These are phyloP conservation scores for Xylaria scruposa DNA, from an alignment of 495 filamentous ascomycete species.

Conservation along the genomic window DNA sequence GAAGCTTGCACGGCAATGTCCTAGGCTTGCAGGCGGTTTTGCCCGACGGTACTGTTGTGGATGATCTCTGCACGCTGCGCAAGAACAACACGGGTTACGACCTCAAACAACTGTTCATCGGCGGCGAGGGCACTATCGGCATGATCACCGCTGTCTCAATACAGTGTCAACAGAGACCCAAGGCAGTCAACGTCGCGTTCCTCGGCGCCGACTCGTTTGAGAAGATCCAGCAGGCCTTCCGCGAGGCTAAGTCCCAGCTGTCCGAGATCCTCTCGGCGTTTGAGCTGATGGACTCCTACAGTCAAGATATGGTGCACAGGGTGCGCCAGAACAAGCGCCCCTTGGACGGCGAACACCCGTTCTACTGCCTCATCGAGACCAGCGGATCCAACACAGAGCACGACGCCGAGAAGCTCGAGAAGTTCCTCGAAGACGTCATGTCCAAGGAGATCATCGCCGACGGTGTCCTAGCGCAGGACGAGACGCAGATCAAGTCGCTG, in stretches of 20 bases:
- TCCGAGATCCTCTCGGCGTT: slow-evolving; percentile 96
- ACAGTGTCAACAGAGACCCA: slow-evolving; percentile 82
- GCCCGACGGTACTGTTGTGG: slow-evolving; percentile 87
- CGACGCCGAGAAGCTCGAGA: slow-evolving; percentile 83
- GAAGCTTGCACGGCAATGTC: slow-evolving; percentile 90
- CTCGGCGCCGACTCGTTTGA: slow-evolving; percentile 88
- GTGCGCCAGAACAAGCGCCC: slow-evolving; percentile 80
- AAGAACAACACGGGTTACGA: slow-evolving; percentile 99
- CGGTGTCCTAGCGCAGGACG: slow-evolving; percentile 88
- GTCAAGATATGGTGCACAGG: slow-evolving; percentile 73
- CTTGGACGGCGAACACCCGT: slow-evolving; percentile 81
- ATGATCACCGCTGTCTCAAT: slow-evolving; percentile 91
- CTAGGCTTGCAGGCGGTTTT: slow-evolving; percentile 92
- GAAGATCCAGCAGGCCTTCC: slow-evolving; percentile 80
- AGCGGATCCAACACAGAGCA: slow-evolving; percentile 93
- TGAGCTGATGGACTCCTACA: slow-evolving; percentile 90
- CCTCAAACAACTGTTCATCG: slow-evolving; percentile 96
- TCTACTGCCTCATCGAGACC: slow-evolving; percentile 96
- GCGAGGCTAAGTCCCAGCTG: slow-evolving; percentile 85
- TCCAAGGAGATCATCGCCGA: slow-evolving; percentile 81
- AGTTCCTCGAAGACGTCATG: slow-evolving; percentile 91
- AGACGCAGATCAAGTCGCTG: slow-evolving; percentile 82
- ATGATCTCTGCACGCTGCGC: slow-evolving; percentile 82
- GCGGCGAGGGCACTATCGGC: slow-evolving; percentile 91
- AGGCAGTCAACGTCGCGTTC: slow-evolving; percentile 88